phyloP scores from a whole-genome alignment of 805 yeast genomes.

The Zygoascus ofunaensis region DNA sequence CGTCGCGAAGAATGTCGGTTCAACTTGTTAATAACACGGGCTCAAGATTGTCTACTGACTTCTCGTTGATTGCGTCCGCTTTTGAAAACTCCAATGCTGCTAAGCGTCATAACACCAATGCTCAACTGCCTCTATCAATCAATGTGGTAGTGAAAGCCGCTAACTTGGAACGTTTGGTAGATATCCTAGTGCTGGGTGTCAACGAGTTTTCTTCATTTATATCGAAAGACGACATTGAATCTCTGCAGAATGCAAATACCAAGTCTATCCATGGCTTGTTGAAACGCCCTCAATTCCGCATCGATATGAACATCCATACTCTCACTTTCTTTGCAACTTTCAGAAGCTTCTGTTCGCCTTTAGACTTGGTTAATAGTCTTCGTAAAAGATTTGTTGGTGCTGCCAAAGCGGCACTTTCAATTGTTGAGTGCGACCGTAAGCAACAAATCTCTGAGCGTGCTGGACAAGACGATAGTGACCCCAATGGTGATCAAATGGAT shows the following conservation, averaged over 20 bases:
- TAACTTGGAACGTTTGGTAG: conserved; percentile 65
- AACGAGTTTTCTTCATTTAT: conserved; percentile 41
- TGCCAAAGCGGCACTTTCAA: conserved; percentile 49
- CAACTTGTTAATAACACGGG: conserved; percentile 12
- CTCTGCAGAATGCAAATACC: not conserved
- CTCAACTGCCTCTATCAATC: conserved; percentile 13
- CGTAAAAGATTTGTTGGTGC: conserved; percentile 53
- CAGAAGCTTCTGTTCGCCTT: conserved; percentile 55
- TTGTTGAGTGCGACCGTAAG: conserved; percentile 25
- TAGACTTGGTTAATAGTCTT: conserved; percentile 42
- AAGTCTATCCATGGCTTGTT: not conserved
- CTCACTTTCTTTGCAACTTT: conserved; percentile 63
- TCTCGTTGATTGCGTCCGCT: conserved; percentile 3
- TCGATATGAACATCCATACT: conserved; percentile 58
- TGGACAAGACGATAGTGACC: not conserved
- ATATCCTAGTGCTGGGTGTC: conserved; percentile 65
- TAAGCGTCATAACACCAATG: not conserved
- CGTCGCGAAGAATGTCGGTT: conserved; percentile 27
- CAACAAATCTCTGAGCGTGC: conserved; percentile 10
- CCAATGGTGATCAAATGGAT: conserved; percentile 11
- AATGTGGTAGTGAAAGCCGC: conserved; percentile 57
- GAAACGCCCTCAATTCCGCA: conserved; percentile 32
- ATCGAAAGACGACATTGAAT: conserved; percentile 14
- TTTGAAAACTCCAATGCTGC: not conserved
- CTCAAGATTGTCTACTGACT: not conserved